Evolutionary conservation across 225 moss, liverwort and hornwort genomes (phyloP).

Genomic region (Marchantia paleacea): DNA sequence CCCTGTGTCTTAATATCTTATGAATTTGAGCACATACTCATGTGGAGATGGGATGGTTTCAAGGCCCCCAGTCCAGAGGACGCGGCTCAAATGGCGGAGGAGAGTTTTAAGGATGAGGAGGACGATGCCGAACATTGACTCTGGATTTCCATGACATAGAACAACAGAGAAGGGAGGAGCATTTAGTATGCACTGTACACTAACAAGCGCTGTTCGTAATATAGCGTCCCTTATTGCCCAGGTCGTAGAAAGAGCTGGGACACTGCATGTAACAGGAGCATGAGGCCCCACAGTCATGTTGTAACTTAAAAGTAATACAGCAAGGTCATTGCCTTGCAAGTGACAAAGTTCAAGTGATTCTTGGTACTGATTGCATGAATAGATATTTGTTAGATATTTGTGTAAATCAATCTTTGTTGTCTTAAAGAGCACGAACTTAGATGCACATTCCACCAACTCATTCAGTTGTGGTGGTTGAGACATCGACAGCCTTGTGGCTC

Average conservation of each 20-base stretch:
- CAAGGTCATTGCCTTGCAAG: neutral
- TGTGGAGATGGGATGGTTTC: constrained; percentile 40
- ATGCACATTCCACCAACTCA: too few species aligned
- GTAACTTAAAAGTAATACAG: neutral
- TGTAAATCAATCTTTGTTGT: too few species aligned
- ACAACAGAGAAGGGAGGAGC: neutral
- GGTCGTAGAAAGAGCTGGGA: neutral
- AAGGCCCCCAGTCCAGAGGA: constrained; percentile 17
- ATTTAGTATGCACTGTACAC: neutral
- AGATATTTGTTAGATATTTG: too few species aligned
- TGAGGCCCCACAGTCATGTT: neutral
- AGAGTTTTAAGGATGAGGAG: constrained; percentile 18
- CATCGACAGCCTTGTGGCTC: too few species aligned
- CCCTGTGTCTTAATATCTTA: constrained; percentile 45
- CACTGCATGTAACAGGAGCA: neutral
- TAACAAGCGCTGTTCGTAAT: neutral
- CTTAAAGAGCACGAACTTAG: too few species aligned
- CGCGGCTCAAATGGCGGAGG: neutral
- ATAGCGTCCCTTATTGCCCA: neutral
- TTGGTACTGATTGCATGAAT: neutral
- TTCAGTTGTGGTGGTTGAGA: too few species aligned
- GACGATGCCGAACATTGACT: constrained; percentile 3
- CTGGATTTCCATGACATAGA: neutral
- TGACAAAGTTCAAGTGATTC: neutral
- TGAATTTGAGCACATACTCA: constrained; percentile 44